These are phyloP conservation scores for Pestalotiopsis sp. DNA, from an alignment of 2,329 filamentous ascomycete genomes.

Conservation along the genomic window DNA sequence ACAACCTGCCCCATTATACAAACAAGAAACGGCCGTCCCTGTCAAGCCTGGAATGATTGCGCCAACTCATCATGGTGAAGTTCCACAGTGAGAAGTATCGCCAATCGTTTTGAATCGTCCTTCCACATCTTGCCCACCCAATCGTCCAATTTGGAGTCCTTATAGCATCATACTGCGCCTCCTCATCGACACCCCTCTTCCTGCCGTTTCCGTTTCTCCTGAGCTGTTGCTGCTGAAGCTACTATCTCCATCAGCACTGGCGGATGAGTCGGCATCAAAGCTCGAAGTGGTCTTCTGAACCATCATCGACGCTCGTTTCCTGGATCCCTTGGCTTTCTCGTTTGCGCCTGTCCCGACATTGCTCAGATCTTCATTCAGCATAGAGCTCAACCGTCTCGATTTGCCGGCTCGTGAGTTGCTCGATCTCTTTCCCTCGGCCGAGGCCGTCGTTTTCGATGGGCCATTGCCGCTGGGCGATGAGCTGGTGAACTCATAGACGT, in stretches of 20 bases:
- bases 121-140: no score
- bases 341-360: constrained; percentile 29
- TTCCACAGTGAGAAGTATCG: no score
- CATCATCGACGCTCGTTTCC: constrained; percentile 48
- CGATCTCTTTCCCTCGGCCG: constrained; percentile 23
- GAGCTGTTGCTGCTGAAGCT: constrained; percentile 31
- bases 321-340: constrained; percentile 26
- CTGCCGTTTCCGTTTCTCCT: constrained; percentile 26
- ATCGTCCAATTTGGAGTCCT: constrained; percentile 23
- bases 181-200: constrained; percentile 38
- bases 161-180: constrained; percentile 65
- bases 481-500: constrained; percentile 59
- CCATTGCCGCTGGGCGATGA: constrained; percentile 42
- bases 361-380: constrained; percentile 37
- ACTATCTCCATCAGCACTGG: constrained; percentile 35
- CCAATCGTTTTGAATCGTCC: no score
- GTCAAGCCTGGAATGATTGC: constrained; percentile 15
- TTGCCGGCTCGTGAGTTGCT: constrained; percentile 35
- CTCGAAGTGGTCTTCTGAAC: constrained; percentile 37
- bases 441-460: constrained; percentile 20
- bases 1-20: constrained; percentile 9
- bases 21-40: constrained; percentile 2
- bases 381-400: constrained; percentile 42
- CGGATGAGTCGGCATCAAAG: constrained; percentile 23
- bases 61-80: not conserved